Conservation (phyloP, 208 protist genomes). For the Trypanosoma theileri region DNA sequence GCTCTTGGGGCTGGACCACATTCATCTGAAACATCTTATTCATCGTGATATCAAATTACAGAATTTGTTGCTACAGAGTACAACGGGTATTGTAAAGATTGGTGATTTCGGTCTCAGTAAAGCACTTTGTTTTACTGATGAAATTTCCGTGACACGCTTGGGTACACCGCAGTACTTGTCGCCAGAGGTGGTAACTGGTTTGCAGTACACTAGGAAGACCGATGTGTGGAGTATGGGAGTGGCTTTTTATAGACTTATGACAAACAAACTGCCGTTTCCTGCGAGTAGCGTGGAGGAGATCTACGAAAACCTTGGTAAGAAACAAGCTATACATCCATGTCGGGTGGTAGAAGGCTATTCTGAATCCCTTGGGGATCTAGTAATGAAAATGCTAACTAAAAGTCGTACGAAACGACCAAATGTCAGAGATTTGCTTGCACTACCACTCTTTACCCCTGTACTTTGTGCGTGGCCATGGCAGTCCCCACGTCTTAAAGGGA, state of each 20-base stretch:
- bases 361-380: constrained; percentile 49
- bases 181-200: constrained; percentile 56
- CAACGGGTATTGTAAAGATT: constrained; percentile 59
- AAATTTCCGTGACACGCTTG: constrained; percentile 34
- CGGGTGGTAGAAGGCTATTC: constrained; percentile 32
- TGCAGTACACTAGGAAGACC: constrained; percentile 62
- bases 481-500: constrained; percentile 5
- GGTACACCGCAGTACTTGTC: constrained; percentile 68
- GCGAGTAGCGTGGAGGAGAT: constrained; percentile 31
- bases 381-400: constrained; percentile 59
- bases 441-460: constrained; percentile 33
- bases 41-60: constrained; percentile 66
- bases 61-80: constrained; percentile 55
- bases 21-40: constrained; percentile 63
- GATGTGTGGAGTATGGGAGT: constrained; percentile 84
- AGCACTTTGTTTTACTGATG: constrained; percentile 33
- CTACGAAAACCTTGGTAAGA: constrained; percentile 20
- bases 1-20: constrained; percentile 68
- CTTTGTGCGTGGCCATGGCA: constrained; percentile 48
- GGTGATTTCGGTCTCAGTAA: constrained; percentile 71
- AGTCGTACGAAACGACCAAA: constrained; percentile 52
- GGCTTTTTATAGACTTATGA: constrained; percentile 63
- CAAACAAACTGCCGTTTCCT: constrained; percentile 48
- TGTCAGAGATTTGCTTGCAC: constrained; percentile 43
- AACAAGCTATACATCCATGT: constrained; percentile 39